Evolutionary conservation across 1,284 basidiomycete genomes (phyloP).

Genomic region (Microbotryomycetes sp.): DNA sequence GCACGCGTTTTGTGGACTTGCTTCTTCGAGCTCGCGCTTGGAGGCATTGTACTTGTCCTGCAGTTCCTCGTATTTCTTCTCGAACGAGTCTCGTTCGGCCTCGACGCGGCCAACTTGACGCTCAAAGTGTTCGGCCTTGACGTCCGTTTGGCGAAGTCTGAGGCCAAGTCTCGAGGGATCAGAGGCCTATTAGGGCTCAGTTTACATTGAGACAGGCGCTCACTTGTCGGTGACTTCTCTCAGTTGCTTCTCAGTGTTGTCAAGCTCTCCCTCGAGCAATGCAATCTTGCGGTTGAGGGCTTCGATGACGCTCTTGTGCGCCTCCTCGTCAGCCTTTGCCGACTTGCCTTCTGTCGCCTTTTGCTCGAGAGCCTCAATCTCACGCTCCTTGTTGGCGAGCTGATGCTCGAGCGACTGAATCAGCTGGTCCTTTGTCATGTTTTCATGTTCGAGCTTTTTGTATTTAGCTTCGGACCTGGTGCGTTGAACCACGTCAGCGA

Average conservation of each 20-base stretch:
- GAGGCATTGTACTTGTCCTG: constrained; percentile 66
- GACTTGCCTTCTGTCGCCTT: constrained; percentile 65
- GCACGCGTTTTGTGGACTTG: too few species aligned
- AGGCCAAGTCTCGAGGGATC: not conserved
- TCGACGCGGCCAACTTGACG: constrained; percentile 79
- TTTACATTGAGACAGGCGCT: constrained; percentile 39
- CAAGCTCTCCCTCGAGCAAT: constrained; percentile 90
- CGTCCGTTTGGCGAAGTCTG: constrained; percentile 92
- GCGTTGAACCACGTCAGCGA: too few species aligned
- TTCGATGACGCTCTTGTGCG: constrained; percentile 67
- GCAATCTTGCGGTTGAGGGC: constrained; percentile 76
- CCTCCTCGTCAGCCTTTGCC: constrained; percentile 63
- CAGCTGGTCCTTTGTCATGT: constrained; percentile 82
- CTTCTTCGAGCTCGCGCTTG: constrained; percentile 81
- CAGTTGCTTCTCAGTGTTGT: constrained; percentile 90
- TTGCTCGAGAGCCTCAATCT: constrained; percentile 70
- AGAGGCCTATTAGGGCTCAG: not conserved
- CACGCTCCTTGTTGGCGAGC: constrained; percentile 59
- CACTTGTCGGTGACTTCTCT: constrained; percentile 97
- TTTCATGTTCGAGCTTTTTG: constrained; percentile 59
- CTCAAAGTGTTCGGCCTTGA: constrained; percentile 99
- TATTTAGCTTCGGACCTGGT: constrained; percentile 64
- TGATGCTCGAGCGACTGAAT: constrained; percentile 76
- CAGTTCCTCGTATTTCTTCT: constrained; percentile 76
- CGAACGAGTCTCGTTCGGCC: constrained; percentile 87